A percentile compares a stretch with the other conserved stretches of the same genome.
Conservation (phyloP, 495 filamentous ascomycete species). For the Copromyces sp. region DNA sequence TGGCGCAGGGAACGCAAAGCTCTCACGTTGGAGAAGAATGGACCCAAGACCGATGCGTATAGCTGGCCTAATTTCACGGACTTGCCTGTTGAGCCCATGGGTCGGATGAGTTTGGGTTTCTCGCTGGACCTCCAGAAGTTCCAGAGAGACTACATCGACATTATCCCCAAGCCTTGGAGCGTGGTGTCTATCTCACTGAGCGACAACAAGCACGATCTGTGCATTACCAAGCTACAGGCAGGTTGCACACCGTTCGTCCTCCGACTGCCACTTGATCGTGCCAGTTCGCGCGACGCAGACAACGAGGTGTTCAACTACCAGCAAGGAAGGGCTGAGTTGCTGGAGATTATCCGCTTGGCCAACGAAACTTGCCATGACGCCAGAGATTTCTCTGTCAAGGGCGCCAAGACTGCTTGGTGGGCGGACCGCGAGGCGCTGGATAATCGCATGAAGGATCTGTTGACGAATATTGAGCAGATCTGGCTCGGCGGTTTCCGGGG, state of each 20-base stretch:
- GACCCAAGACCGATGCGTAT: constrained; percentile 15
- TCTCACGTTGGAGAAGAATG: constrained; percentile 30
- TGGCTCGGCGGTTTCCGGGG: constrained; percentile 94
- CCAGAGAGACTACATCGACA: constrained; percentile 63
- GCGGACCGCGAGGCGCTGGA: constrained; percentile 71
- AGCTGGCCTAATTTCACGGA: constrained; percentile 14
- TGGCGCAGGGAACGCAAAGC: constrained; percentile 49
- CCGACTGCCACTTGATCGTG: constrained; percentile 70
- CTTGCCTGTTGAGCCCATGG: constrained; percentile 1
- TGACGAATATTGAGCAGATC: constrained; percentile 76
- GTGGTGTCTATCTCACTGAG: constrained; percentile 77
- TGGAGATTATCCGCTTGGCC: constrained; percentile 67
- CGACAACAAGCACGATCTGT: constrained; percentile 69
- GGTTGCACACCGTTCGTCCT: constrained; percentile 71
- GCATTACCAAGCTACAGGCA: constrained; percentile 65
- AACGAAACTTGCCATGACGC: constrained; percentile 66
- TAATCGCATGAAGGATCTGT: constrained; percentile 59
- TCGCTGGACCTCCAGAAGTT: constrained; percentile 44
- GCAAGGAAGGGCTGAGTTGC: constrained; percentile 63
- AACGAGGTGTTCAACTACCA: constrained; percentile 77
- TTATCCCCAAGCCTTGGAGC: constrained; percentile 74
- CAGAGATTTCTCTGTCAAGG: constrained; percentile 35
- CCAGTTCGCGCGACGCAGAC: constrained; percentile 68
- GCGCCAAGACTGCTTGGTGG: constrained; percentile 82
- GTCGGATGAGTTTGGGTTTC: constrained; percentile 27